Percentiles rank a stretch among this genome's conserved stretches.
Evolutionary conservation across 2,329 filamentous ascomycete genomes (phyloP).

Genomic region (Exophiala dermatitidis): DNA sequence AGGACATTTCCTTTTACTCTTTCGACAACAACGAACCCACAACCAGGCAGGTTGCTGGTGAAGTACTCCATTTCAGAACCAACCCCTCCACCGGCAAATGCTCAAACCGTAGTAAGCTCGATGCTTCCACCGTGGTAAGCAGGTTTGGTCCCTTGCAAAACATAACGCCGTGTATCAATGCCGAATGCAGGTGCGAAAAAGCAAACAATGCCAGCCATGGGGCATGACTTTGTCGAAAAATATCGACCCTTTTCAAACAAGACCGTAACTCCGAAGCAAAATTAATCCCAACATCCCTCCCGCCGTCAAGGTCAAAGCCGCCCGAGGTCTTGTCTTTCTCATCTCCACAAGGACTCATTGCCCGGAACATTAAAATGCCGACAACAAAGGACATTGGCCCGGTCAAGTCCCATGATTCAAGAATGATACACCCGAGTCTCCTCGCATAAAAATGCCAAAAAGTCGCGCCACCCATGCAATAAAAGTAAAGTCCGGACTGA

Average conservation of each 20-base stretch:
- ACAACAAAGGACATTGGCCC: no score
- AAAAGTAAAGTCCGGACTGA: not conserved
- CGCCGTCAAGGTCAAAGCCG: not conserved
- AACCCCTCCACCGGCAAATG: not conserved
- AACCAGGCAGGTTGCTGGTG: no score
- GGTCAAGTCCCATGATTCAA: not conserved
- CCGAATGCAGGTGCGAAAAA: not conserved
- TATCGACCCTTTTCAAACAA: not conserved
- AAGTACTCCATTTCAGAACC: no score
- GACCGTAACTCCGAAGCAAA: not conserved
- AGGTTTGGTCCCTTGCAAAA: not conserved
- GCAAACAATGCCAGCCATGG: not conserved
- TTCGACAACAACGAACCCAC: no score
- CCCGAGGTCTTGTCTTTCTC: not conserved
- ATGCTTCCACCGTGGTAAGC: not conserved
- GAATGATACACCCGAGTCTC: not conserved
- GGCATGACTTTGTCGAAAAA: not conserved
- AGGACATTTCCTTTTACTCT: no score
- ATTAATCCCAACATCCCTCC: not conserved
- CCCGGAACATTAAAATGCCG: no score
- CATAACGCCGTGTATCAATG: not conserved
- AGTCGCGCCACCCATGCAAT: slow-evolving; percentile 15
- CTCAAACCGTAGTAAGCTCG: not conserved
- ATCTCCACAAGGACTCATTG: not conserved
- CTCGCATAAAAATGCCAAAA: slow-evolving; percentile 9